phyloP scores from a whole-genome alignment of 208 protist species.

The Leishmania mexicana region DNA sequence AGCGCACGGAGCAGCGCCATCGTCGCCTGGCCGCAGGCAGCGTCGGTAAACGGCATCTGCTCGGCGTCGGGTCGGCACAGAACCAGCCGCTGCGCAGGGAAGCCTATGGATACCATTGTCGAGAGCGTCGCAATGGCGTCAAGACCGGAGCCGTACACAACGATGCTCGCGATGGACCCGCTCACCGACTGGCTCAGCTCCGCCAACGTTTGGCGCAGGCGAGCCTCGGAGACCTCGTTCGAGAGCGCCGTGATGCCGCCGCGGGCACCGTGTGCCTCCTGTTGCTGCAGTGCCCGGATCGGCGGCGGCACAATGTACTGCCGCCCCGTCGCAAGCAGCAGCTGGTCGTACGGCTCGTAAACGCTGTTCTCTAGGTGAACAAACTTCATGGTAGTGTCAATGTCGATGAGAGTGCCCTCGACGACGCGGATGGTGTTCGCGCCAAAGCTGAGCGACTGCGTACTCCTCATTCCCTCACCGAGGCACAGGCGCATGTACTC shows the following conservation, averaged over 20 bases:
- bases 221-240: conserved; percentile 55
- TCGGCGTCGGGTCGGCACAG: conserved; percentile 60
- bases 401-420: conserved; percentile 77
- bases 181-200: conserved; percentile 66
- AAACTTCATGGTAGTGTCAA: conserved; percentile 83
- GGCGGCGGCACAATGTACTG: conserved; percentile 81
- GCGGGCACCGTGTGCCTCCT: conserved; percentile 51
- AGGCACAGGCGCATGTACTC: conserved; percentile 72
- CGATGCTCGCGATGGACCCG: conserved; percentile 67
- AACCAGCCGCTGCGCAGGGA: conserved; percentile 81
- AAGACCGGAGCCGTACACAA: conserved; percentile 88
- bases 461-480: conserved; percentile 16
- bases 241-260: conserved; percentile 66
- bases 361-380: conserved; percentile 83
- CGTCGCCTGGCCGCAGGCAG: conserved; percentile 52
- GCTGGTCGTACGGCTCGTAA: conserved; percentile 92
- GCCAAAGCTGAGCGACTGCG: conserved; percentile 18
- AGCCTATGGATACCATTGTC: conserved; percentile 69
- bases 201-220: conserved; percentile 56
- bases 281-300: conserved; percentile 66
- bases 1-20: conserved; percentile 67
- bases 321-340: conserved; percentile 84
- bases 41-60: conserved; percentile 39
- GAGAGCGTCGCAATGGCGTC: conserved; percentile 74
- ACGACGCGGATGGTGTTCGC: conserved; percentile 67